phyloP scores from a whole-genome alignment of 495 filamentous ascomycete species.

The Penicillium roqueforti region DNA sequence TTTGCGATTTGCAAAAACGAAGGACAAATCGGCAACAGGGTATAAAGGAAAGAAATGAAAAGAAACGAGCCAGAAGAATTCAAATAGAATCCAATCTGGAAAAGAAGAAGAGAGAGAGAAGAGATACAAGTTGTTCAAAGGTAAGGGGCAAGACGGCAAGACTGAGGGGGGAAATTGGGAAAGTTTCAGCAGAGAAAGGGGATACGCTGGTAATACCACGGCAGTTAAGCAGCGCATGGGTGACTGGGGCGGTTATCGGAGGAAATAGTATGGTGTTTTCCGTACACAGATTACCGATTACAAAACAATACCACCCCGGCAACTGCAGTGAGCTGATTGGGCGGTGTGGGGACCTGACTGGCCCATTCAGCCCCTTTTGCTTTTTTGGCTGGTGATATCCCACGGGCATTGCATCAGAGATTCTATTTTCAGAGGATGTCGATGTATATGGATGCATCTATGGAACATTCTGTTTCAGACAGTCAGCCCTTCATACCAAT shows the following conservation, averaged over 20 bases:
- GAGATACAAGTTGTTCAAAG: constrained; percentile 8
- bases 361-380: constrained; percentile 9
- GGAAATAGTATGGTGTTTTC: neutral
- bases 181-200: constrained; percentile 31
- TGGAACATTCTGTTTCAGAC: neutral
- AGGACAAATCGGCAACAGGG: constrained; percentile 1
- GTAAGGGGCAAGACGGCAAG: constrained; percentile 24
- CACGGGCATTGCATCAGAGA: neutral
- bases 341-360: neutral
- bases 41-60: constrained; percentile 7
- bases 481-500: neutral
- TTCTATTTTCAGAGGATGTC: neutral
- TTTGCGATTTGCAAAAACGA: constrained; percentile 8
- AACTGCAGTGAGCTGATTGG: constrained; percentile 3
- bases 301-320: neutral
- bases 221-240: neutral
- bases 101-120: constrained; percentile 16
- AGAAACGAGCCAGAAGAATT: constrained; percentile 15
- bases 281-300: constrained; percentile 1
- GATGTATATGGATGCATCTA: neutral
- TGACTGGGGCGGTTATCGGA: neutral
- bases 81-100: constrained; percentile 15
- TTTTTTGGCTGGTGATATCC: neutral
- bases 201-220: constrained; percentile 18
- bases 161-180: constrained; percentile 23